These are phyloP conservation scores for Annulohypoxylon moriforme DNA, from an alignment of 495 filamentous ascomycete species.

Conservation along the genomic window DNA sequence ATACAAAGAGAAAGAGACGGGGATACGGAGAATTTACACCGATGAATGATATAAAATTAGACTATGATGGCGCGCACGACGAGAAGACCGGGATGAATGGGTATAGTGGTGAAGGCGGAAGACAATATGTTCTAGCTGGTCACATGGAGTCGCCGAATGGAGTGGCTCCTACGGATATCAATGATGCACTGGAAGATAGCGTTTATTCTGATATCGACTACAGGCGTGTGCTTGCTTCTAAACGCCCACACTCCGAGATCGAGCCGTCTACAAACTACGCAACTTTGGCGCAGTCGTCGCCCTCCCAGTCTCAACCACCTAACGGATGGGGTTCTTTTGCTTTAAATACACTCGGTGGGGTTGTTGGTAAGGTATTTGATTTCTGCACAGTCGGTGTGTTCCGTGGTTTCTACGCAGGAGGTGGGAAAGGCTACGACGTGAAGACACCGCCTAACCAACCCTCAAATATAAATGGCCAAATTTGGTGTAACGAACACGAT, in stretches of 20 bases:
- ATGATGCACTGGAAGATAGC: conserved; percentile 60
- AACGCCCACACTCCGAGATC: conserved; percentile 42
- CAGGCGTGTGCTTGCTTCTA: conserved; percentile 59
- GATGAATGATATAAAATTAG: conserved; percentile 44
- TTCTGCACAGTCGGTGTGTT: conserved; percentile 82
- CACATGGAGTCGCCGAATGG: conserved; percentile 71
- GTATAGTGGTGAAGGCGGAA: conserved; percentile 32
- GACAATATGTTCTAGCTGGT: conserved; percentile 65
- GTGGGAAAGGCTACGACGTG: conserved; percentile 73
- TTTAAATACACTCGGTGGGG: conserved; percentile 59
- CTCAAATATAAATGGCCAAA: conserved; percentile 38
- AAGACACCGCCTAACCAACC: conserved; percentile 25
- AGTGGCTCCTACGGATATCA: conserved; percentile 58
- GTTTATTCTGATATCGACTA: conserved; percentile 68
- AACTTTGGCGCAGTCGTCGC: conserved; percentile 13
- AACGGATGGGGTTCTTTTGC: conserved; percentile 61
- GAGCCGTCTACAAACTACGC: conserved; percentile 36
- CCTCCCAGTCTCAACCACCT: conserved; percentile 11
- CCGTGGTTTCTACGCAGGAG: conserved; percentile 85
- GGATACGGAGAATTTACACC: conserved; percentile 47
- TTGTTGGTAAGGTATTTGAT: conserved; percentile 83
- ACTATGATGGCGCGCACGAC: conserved; percentile 22
- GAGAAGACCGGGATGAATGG: conserved; percentile 37
- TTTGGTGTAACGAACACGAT: conserved; percentile 48
- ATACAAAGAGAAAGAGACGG: conserved; percentile 57